Conservation (phyloP, 176 grass and related monocot species). For the Oryza officinalis region DNA sequence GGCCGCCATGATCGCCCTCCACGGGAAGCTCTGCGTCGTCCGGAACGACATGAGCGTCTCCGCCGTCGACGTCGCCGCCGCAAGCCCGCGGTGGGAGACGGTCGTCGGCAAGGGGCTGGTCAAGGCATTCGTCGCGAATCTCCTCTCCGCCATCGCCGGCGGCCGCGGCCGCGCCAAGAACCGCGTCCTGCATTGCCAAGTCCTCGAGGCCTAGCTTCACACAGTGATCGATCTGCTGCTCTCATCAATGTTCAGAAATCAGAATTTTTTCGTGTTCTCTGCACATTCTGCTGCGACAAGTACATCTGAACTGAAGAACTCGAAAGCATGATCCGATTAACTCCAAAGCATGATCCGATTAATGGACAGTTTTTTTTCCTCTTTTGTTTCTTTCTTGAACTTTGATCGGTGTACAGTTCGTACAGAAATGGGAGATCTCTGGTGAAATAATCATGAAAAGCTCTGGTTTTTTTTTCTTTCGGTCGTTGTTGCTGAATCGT, state of each 20-base stretch:
- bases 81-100: constrained; percentile 49
- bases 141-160: constrained; percentile 56
- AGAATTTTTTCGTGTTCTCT: not conserved
- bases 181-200: constrained; percentile 75
- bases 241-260: not conserved
- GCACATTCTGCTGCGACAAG: not conserved
- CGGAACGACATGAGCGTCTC: constrained; percentile 83
- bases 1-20: constrained; percentile 54
- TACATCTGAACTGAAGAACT: not conserved
- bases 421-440: not conserved
- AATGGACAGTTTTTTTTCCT: not conserved
- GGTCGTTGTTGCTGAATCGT: not conserved
- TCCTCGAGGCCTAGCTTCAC: constrained; percentile 62
- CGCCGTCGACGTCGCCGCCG: constrained; percentile 44
- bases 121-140: constrained; percentile 58
- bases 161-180: constrained; percentile 51
- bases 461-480: too few relatives aligned
- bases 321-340: not conserved
- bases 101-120: constrained; percentile 50
- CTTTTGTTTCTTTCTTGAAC: not conserved
- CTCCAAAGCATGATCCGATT: not conserved
- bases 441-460: not conserved
- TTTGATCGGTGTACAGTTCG: not conserved
- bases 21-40: constrained; percentile 63
- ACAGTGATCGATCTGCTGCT: not conserved